These are phyloP conservation scores for Favolaschia claudopus DNA, from an alignment of 768 basidiomycete species.

Conservation along the genomic window DNA sequence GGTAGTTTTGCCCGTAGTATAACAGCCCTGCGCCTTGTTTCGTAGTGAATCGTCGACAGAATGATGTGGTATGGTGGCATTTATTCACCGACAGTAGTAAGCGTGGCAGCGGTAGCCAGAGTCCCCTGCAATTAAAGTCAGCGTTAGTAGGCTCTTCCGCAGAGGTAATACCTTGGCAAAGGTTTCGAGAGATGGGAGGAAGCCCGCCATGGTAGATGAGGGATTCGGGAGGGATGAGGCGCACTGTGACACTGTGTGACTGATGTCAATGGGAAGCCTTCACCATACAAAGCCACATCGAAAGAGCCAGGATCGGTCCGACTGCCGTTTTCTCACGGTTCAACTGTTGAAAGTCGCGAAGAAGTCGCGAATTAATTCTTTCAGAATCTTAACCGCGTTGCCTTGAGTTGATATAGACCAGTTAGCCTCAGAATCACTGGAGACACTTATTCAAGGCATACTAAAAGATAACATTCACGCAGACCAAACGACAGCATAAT, in stretches of 20 bases:
- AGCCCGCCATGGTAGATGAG: constrained; percentile 17
- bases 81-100: constrained; percentile 62
- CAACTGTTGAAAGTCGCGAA: too few species aligned
- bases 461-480: too few species aligned
- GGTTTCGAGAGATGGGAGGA: constrained; percentile 53
- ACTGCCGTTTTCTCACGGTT: too few species aligned
- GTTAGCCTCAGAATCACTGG: too few species aligned
- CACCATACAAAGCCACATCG: neutral
- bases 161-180: constrained; percentile 51
- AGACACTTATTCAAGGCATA: too few species aligned
- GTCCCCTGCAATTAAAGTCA: constrained; percentile 48
- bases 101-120: constrained; percentile 61
- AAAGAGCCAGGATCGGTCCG: too few species aligned
- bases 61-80: neutral
- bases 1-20: constrained; percentile 85
- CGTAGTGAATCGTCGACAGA: constrained; percentile 8
- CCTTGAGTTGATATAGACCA: too few species aligned
- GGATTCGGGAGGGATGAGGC: neutral
- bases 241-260: neutral
- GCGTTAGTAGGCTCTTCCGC: constrained; percentile 5
- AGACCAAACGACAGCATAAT: too few species aligned
- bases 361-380: too few species aligned
- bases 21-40: constrained; percentile 71
- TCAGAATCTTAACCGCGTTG: too few species aligned
- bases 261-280: too few species aligned